These are phyloP conservation scores for Alternaria consortialis DNA, from an alignment of 2,329 filamentous ascomycete genomes.

Conservation along the genomic window DNA sequence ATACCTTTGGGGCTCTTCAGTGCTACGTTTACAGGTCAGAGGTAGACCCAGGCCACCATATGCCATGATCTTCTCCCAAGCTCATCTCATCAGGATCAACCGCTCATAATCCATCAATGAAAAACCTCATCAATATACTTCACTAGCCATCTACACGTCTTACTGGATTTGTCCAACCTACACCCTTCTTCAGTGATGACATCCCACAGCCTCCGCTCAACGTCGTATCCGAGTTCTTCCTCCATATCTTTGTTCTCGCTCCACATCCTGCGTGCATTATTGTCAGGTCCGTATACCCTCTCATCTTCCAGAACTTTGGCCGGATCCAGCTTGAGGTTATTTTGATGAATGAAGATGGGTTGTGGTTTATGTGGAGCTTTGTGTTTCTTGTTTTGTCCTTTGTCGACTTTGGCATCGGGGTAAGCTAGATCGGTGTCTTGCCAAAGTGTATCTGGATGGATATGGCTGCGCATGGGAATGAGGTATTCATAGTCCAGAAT, in stretches of 20 bases:
- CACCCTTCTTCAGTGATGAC: conserved; percentile 34
- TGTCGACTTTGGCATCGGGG: conserved; percentile 6
- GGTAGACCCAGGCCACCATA: neutral
- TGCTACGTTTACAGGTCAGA: neutral
- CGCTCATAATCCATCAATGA: conserved; percentile 17
- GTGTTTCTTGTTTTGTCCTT: conserved; percentile 9
- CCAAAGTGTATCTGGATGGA: conserved; percentile 21
- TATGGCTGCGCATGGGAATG: conserved; percentile 25
- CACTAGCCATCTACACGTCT: conserved; percentile 22
- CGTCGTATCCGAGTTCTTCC: conserved; percentile 32
- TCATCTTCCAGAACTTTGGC: conserved; percentile 19
- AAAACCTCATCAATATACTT: conserved; percentile 29
- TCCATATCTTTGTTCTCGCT: conserved; percentile 19
- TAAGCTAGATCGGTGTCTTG: conserved; percentile 14
- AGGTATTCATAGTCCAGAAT: conserved; percentile 29
- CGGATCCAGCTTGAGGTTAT: conserved; percentile 31
- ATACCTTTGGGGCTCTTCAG: neutral
- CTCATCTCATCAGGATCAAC: conserved; percentile 9
- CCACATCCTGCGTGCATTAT: conserved; percentile 32
- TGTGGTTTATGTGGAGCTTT: conserved; percentile 13
- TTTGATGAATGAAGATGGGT: conserved; percentile 36
- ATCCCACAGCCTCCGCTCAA: conserved; percentile 39
- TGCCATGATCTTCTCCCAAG: neutral
- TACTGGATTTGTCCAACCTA: conserved; percentile 16
- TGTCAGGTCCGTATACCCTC: conserved; percentile 17